phyloP scores from a whole-genome alignment of 805 yeast species.

The Wickerhamomyces ciferrii region DNA sequence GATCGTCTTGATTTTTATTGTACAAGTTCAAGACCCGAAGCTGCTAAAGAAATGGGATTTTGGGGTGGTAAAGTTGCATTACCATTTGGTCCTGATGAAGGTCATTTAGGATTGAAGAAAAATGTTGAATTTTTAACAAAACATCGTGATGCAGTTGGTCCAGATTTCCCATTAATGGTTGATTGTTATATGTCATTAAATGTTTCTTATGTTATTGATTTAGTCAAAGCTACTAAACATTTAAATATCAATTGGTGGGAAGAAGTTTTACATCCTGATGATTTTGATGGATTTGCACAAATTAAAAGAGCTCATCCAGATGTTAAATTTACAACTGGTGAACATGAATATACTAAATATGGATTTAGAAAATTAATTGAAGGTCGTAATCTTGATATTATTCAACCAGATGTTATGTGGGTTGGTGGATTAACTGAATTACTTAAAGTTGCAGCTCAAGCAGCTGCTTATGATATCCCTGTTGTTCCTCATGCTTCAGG shows the following conservation, averaged over 20 bases:
- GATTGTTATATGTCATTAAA: conserved; percentile 49
- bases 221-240: conserved; percentile 37
- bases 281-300: conserved; percentile 40
- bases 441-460: conserved; percentile 40
- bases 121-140: conserved; percentile 39
- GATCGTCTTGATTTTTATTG: conserved; percentile 42
- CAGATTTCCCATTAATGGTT: conserved; percentile 48
- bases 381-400: conserved; percentile 40
- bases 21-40: conserved; percentile 41
- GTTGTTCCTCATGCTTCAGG: conserved; percentile 53
- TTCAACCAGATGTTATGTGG: conserved; percentile 52
- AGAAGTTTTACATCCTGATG: conserved; percentile 48
- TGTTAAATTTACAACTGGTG: conserved; percentile 47
- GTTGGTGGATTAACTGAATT: conserved; percentile 47
- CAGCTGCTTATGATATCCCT: conserved; percentile 48
- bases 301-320: conserved; percentile 42
- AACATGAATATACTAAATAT: conserved; percentile 46
- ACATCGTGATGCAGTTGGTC: conserved; percentile 42
- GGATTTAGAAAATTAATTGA: conserved; percentile 47
- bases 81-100: conserved; percentile 47
- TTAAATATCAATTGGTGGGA: conserved; percentile 49
- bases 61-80: conserved; percentile 50
- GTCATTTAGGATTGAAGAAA: conserved; percentile 38
- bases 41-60: conserved; percentile 45
- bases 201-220: conserved; percentile 41